Conservation (phyloP, 768 basidiomycete genomes). For the Boletus pseudopeckii region DNA sequence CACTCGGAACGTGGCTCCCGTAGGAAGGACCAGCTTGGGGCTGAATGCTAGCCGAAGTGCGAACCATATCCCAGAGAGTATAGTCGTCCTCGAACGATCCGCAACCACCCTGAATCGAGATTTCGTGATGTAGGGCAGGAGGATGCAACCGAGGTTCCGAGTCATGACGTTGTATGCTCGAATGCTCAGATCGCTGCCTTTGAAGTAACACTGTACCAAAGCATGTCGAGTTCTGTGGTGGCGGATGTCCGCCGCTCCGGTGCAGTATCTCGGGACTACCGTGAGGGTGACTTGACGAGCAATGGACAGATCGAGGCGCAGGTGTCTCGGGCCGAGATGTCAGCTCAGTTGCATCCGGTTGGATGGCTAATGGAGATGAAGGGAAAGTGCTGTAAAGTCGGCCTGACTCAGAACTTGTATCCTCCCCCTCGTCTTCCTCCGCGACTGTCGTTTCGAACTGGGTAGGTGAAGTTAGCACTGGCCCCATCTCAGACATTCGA, state of each 20-base stretch:
- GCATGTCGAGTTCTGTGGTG: conserved; percentile 1
- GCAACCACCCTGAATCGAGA: not conserved
- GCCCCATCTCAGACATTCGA: conserved; percentile 22
- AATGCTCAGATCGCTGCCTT: not conserved
- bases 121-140: not conserved
- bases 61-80: conserved; percentile 1
- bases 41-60: not conserved
- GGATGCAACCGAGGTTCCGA: not conserved
- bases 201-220: not conserved
- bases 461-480: conserved; percentile 18
- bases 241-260: not conserved
- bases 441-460: conserved; percentile 17
- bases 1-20: not conserved
- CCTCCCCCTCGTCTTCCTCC: conserved; percentile 21
- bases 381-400: conserved; percentile 5
- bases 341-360: not conserved
- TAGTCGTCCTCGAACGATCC: not conserved
- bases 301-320: not conserved
- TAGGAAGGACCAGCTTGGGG: not conserved
- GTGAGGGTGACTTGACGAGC: not conserved
- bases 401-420: conserved; percentile 13
- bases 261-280: not conserved
- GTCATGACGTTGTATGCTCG: not conserved
- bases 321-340: not conserved
- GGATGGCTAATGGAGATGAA: conserved; percentile 10